phyloP scores from a whole-genome alignment of 768 basidiomycete species.

The Mycena vulgaris region DNA sequence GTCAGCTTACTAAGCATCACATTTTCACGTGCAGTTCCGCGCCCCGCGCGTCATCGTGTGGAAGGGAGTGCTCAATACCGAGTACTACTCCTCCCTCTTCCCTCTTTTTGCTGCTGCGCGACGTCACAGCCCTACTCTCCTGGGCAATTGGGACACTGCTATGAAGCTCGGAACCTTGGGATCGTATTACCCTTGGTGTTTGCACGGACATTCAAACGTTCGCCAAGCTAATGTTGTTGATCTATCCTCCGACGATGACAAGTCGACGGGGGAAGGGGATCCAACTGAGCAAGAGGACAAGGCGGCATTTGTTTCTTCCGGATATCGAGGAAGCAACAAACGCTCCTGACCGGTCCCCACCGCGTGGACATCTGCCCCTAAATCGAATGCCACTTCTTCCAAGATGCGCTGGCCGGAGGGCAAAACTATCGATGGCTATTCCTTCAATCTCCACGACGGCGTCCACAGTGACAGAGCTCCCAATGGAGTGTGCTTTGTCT shows the following conservation, averaged over 20 bases:
- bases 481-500: conserved; percentile 36
- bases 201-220: too few relatives aligned
- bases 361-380: too few relatives aligned
- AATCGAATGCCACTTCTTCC: background rate
- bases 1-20: too few relatives aligned
- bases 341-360: too few relatives aligned
- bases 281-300: too few relatives aligned
- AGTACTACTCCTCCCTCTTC: background rate
- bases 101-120: background rate
- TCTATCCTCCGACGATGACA: too few relatives aligned
- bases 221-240: too few relatives aligned
- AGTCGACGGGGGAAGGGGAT: too few relatives aligned
- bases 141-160: conserved; percentile 23
- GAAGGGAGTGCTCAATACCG: conserved; percentile 6
- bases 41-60: too few relatives aligned
- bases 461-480: conserved; percentile 4
- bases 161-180: background rate
- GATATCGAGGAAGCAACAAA: too few relatives aligned
- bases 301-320: too few relatives aligned
- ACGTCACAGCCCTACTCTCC: background rate
- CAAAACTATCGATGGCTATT: conserved; percentile 16
- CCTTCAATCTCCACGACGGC: conserved; percentile 4
- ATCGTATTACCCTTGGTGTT: conserved; percentile 18
- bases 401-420: conserved; percentile 17
- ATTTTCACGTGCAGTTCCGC: too few relatives aligned